Evolutionary conservation across 1,139 yeast species (phyloP), one percentile per base, ranked within the genome.

Genomic region (Yamadazyma blattariae): DNA sequence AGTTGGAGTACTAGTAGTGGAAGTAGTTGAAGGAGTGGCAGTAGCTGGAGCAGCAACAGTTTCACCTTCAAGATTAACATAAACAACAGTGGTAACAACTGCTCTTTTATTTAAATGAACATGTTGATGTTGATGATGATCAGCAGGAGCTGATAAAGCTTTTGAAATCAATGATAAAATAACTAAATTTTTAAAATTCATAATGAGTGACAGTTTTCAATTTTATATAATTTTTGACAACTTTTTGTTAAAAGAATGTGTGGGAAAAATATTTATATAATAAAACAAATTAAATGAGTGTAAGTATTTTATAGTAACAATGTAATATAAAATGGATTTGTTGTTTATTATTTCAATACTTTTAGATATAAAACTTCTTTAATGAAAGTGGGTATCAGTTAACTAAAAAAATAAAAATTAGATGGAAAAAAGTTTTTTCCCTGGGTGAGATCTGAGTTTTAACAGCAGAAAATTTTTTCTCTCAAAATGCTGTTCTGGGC

Each of bases 101-200:
- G 61, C 63, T 61, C 61, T 65, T 64, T 54, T 69, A 71, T 51
- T 59, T 57, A 47, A 45, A 30, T 44, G 47, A 32, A 36, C 42
- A 47, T 68, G 74, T 54, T 65, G 70, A 38, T 64, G 68, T 40
- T 67, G 71, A 40, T 48, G 60, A 52, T 48, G 44, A 25, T 62
- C 58, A 36, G 77, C 72, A 34, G 79, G 74, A 36, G 74, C 75
- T 41, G 77, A 76, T 34, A 59, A 34, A 27, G 66, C 62, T 36
- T 69, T 57, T 35, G 76, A 59, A 34, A 76, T 64, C 53, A 64
- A 50, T 42, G 64, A 64, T 40, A 62, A 51, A 18, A 61, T 41
- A 36, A 62, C 45, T 36, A 50, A 44, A 35, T 25, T 34, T n/a
- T 59, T 48, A 35, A 64, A 56, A 49, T 59, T 63, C 70, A 64